phyloP scores from a whole-genome alignment of 2,329 filamentous ascomycete species.

The Cladophialophora exuberans region DNA sequence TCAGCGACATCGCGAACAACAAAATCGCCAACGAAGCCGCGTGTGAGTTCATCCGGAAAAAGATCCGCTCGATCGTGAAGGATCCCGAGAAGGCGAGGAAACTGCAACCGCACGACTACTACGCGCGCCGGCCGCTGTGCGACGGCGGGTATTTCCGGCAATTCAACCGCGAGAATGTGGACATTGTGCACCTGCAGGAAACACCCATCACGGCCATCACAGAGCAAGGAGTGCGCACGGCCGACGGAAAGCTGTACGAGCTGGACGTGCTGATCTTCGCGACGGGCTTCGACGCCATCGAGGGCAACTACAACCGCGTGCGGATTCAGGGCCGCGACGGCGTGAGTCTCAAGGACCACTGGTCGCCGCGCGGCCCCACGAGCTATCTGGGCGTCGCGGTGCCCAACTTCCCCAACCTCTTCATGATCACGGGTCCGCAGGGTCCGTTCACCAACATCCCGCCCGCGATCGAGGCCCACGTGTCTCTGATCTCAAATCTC shows the following conservation, averaged over 20 bases:
- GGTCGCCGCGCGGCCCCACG: constrained; percentile 34
- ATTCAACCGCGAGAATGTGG: constrained; percentile 51
- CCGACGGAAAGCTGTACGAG: constrained; percentile 42
- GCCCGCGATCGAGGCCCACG: constrained; percentile 58
- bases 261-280: constrained; percentile 46
- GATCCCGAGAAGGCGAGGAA: constrained; percentile 48
- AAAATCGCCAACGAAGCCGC: constrained; percentile 54
- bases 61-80: constrained; percentile 54
- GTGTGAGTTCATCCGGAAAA: constrained; percentile 60
- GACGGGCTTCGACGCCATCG: constrained; percentile 40
- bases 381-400: constrained; percentile 48
- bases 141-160: constrained; percentile 46
- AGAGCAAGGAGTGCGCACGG: constrained; percentile 43
- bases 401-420: constrained; percentile 53
- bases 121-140: constrained; percentile 27
- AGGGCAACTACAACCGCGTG: constrained; percentile 39
- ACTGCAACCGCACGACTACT: constrained; percentile 23
- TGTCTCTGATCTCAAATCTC: constrained; percentile 48
- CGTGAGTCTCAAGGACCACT: constrained; percentile 38
- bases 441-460: constrained; percentile 62
- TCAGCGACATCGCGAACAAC: constrained; percentile 54
- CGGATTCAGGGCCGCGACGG: constrained; percentile 37
- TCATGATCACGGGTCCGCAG: constrained; percentile 59
- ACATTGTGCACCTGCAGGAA: constrained; percentile 49
- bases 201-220: constrained; percentile 48